Base-by-base conservation (phyloP, 2,329 filamentous ascomycete genomes). In the Mollisiaceae sp. region DNA sequence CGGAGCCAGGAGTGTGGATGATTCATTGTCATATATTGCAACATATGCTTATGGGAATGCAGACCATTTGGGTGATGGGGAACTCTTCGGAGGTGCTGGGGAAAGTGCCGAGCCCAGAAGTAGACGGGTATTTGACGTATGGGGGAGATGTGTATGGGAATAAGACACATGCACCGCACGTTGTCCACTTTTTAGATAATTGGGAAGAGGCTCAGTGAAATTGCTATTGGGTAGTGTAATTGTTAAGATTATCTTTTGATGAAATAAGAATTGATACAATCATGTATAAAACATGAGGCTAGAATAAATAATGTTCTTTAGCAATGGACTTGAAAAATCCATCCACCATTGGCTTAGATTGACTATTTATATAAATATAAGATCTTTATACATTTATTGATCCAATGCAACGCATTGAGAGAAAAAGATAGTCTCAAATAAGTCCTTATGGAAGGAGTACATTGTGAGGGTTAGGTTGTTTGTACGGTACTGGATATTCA, bases 1-100 rank as follows among this genome's bases (percentile, higher is more conserved):
- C 76, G 9, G 76, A 82, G 63, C 75, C 82, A 0, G 83, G 82
- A 0, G 79, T 80, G 9, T 83, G 80, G 80, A 81, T 84, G 81
- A 70, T 83, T 41, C 82, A 84, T 74, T 83, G 82, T 62, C 82
- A 57, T 57, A 57, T 39, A 4, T 39, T 57, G n/a, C 78, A 79
- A 70, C 82, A 84, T 72, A 82, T 82, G 79, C 70, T 81, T 9
- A 82, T 82, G 81, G 79, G 77, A 2, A 76, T 77, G 75, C 73
- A 76, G 64, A 74, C 71, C 0, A 74, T 79, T 12, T 79, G 78
- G 68, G 78, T 79, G 50, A 75, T 77, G 64, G 78, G 78, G 4
- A 75, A 71, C 55, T 67, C 69, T 15, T 67, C 56, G 0, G 71
- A 74, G 47, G 66, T 74, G 52, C 69, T 74, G 32, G 47, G 24